Conservation (phyloP, 2,329 filamentous ascomycete genomes). For the Teratosphaeria gauchensis region DNA sequence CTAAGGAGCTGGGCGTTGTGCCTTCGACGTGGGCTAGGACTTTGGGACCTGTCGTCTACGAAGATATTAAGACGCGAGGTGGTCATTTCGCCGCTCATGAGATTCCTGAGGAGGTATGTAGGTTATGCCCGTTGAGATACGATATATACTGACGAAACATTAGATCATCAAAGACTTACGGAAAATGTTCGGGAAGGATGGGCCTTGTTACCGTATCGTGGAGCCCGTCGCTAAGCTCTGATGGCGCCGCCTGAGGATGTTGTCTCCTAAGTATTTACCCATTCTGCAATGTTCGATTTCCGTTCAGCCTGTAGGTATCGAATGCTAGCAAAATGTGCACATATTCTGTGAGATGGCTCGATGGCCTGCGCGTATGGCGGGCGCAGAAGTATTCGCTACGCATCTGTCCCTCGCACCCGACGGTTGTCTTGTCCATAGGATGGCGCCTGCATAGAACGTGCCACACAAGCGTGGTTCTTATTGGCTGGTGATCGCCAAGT, state of each 20-base stretch:
- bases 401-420: too few species aligned
- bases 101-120: conserved; percentile 31
- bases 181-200: conserved; percentile 45
- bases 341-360: too few species aligned
- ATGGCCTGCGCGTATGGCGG: too few species aligned
- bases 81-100: conserved; percentile 54
- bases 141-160: background rate
- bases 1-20: conserved; percentile 46
- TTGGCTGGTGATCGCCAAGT: background rate
- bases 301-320: too few species aligned
- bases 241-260: background rate
- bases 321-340: too few species aligned
- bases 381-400: too few species aligned
- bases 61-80: conserved; percentile 39
- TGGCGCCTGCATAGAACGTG: background rate
- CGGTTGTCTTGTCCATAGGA: background rate
- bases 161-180: conserved; percentile 42
- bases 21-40: conserved; percentile 50
- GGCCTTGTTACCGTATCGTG: conserved; percentile 12
- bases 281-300: too few species aligned
- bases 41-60: conserved; percentile 50
- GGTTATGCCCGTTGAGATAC: background rate
- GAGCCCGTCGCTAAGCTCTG: conserved; percentile 6
- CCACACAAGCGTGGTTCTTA: background rate
- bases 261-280: too few species aligned